Evolutionary conservation across 805 yeast genomes (phyloP).

Genomic region (Vanderwaltozyma verrucispora): DNA sequence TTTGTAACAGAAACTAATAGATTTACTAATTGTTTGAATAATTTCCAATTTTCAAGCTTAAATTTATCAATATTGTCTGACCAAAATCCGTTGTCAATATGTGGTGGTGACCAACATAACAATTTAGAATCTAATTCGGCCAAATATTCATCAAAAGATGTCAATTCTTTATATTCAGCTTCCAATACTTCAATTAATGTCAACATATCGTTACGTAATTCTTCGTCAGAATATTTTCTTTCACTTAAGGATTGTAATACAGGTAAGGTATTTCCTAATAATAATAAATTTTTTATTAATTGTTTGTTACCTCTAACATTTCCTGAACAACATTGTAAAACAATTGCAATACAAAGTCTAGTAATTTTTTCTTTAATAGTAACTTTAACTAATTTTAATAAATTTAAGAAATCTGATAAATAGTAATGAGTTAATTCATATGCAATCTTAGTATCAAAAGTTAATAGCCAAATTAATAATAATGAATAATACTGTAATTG

Average conservation of each 20-base stretch:
- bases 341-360: conserved; percentile 67
- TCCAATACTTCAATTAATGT: conserved; percentile 49
- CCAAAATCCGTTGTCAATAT: conserved; percentile 84
- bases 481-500: conserved; percentile 79
- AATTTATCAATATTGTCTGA: conserved; percentile 66
- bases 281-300: conserved; percentile 53
- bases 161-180: conserved; percentile 64
- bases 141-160: conserved; percentile 87
- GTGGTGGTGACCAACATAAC: conserved; percentile 87
- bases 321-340: conserved; percentile 46
- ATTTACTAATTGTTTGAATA: conserved; percentile 50
- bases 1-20: conserved; percentile 33
- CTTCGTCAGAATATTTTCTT: conserved; percentile 93
- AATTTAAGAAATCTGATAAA: conserved; percentile 37
- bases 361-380: conserved; percentile 90
- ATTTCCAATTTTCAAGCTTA: conserved; percentile 66
- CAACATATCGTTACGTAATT: conserved; percentile 63
- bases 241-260: conserved; percentile 60
- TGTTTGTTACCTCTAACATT: conserved; percentile 32
- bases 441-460: conserved; percentile 53
- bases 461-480: conserved; percentile 72
- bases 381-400: conserved; percentile 49
- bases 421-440: conserved; percentile 43
- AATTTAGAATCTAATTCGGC: conserved; percentile 73
- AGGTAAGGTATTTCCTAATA: conserved; percentile 67